Base-by-base conservation (phyloP, 2,329 filamentous ascomycete genomes). In the Fusarium buxicola region DNA sequence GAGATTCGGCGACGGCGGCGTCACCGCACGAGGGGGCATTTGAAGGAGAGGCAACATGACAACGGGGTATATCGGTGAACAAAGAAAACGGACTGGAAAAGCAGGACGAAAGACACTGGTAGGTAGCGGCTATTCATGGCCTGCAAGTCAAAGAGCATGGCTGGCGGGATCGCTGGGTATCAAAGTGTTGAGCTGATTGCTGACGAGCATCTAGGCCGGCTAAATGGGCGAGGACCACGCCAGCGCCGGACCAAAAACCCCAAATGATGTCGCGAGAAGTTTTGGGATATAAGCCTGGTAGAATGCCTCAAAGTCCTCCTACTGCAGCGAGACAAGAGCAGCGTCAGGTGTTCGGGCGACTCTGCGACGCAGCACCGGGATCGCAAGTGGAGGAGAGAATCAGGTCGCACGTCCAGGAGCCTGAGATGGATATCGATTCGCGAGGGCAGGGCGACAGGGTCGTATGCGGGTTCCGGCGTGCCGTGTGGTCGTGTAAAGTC, bases 1-100 rank as follows among this genome's bases (percentile, higher is more conserved):
- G 67, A 78, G 72, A 56, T 76, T 77, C 53, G 75, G 73, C 58
- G 76, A 75, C 40, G 75, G 74, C 48, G 76, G 74, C 55, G 78
- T 81, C 80, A 82, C 81, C 79, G 78, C 77, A 67, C 74, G 77
- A 72, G 76, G 81, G 78, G 82, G 80, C 78, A 78, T 80, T 72
- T 85, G 83, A 57, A 84, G 73, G 61, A 81, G 76, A 64, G 83
- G 81, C 59, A 84, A 77, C 82, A 84, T 84, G 69, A 70, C 69
- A 66, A 64, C 52, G 55, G 66, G 68, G 63, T 71, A 70, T 70
- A 56, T 63, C 40, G 58, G 62, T 58, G 51, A 68, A 55, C 43
- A 65, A 68, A 48, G 54, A 66, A 65, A 64, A 61, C 52, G 46
- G 57, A 69, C 62, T 60, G 54, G 55, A 56, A 69, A 66, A 64